Conservation (phyloP, 495 filamentous ascomycete genomes). For the Tuber borchii region DNA sequence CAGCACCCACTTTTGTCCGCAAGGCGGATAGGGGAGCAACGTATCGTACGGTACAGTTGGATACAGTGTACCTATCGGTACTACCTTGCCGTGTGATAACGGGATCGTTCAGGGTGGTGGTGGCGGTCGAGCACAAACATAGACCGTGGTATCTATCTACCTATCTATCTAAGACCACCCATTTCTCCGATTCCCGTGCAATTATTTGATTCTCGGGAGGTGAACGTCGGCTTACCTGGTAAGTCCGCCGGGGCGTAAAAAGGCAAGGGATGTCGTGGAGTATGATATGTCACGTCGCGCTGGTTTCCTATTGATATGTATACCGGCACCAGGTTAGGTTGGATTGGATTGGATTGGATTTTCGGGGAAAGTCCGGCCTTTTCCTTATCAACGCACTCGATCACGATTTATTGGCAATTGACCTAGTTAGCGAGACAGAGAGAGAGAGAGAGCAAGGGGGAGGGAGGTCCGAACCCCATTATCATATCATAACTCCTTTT, state of each 20-base stretch:
- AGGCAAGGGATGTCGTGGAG: neutral
- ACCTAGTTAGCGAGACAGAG: neutral
- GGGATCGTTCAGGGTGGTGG: neutral
- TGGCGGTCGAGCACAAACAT: neutral
- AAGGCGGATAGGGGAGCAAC: neutral
- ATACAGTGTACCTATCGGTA: too few relatives aligned
- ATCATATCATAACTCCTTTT: neutral
- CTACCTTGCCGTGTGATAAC: neutral
- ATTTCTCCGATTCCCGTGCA: neutral
- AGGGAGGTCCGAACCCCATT: neutral
- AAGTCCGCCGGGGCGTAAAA: neutral
- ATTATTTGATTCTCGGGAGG: conserved; percentile 1
- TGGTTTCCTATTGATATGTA: neutral
- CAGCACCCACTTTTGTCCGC: neutral
- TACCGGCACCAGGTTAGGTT: neutral
- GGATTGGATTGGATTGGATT: neutral
- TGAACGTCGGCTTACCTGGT: neutral
- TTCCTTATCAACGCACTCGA: conserved; percentile 3
- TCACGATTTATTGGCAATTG: conserved; percentile 5
- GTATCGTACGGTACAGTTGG: neutral
- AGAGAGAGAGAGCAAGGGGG: neutral
- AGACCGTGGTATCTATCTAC: neutral
- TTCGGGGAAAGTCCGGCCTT: neutral
- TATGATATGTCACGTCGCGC: neutral
- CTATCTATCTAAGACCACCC: neutral